Percentiles rank a stretch among this genome's conserved stretches.
Conservation (phyloP, 23 red algal species). For the Gracilaria caudata region DNA sequence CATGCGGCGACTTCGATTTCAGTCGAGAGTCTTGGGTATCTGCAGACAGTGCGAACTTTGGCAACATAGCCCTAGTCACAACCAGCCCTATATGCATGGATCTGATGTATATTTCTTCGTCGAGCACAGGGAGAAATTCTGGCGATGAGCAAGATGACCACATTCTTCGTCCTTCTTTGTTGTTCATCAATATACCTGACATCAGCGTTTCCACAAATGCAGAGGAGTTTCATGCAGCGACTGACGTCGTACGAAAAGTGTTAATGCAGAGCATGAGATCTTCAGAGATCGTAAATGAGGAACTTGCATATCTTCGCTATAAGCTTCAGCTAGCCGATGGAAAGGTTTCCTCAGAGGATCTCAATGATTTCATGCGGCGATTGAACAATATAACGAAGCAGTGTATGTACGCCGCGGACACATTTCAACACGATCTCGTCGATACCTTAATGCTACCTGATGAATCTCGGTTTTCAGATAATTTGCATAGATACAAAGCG, state of each 20-base stretch:
- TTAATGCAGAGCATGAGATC: constrained; percentile 78
- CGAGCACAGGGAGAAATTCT: constrained; percentile 33
- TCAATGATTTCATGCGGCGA: constrained; percentile 62
- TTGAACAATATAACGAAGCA: constrained; percentile 75
- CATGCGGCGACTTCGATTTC: constrained; percentile 48
- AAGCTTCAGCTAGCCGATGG: constrained; percentile 78
- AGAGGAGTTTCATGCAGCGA: constrained; percentile 67
- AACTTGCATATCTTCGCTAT: constrained; percentile 67
- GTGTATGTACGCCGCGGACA: constrained; percentile 80
- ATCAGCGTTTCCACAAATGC: constrained; percentile 68
- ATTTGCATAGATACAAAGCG: constrained; percentile 64
- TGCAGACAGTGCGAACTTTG: not conserved
- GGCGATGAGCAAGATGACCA: constrained; percentile 66
- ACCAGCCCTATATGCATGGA: constrained; percentile 63
- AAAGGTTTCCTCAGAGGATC: constrained; percentile 66
- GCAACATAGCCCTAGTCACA: constrained; percentile 48
- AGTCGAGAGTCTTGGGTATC: constrained; percentile 33
- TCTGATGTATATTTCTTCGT: constrained; percentile 75
- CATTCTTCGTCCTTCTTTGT: constrained; percentile 54
- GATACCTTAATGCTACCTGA: constrained; percentile 34
- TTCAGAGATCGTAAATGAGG: constrained; percentile 75
- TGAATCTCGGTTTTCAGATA: constrained; percentile 49
- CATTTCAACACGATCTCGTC: constrained; percentile 72
- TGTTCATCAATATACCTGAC: constrained; percentile 76
- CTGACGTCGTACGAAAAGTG: constrained; percentile 72